Base-by-base conservation (phyloP, 176 grass and related monocot species). In the Guadua angustifolia region DNA sequence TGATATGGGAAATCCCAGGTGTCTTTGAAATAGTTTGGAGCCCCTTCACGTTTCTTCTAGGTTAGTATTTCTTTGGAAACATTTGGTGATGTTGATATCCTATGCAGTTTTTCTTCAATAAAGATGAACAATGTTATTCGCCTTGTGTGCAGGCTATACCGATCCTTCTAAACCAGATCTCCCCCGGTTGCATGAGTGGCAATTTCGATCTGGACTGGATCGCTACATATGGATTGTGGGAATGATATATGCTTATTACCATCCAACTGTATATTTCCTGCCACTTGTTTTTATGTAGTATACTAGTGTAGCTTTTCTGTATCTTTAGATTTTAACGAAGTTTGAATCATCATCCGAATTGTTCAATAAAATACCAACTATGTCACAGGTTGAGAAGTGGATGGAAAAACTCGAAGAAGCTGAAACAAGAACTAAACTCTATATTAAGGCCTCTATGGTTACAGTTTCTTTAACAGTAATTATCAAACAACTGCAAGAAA, bases 231-330 rank as follows among this genome's bases (percentile, higher is more conserved):
- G 96, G 96, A 99, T 99, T 57, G 83, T 99, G 57, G 96, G 96
- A 69, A 99, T 99, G 96, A 94, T 95, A 78, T 99, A 99, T 92
- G 96, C 96, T 53, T 99, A 95, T 88, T 92, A 89, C 84, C 96
- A 95, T 86, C 96, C 96, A 86, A 95, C 83, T 73, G 96, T 99
- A 92, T 87, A 88, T 85, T 81, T 66, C 19, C 14, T 60, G 56
- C 40, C 69, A 40, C 18, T 29, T 84, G 35, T 89, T 86, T 62
- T 84, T 75, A 35, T 65, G 13, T 73, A 13, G 12, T 21, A 49
- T 77, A 49, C 78, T 60, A 16, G 14, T 64, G 21, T 70, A 66
- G 78, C 6, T 69, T 33, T 59, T 50, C 35, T 63, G 40, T 71
- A 66, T 56, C 56, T 56, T 77, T 82, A 79, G 17, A 73, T 78